Base-by-base conservation (phyloP, 2,329 filamentous ascomycete species). In the Aspergillus clavatus region DNA sequence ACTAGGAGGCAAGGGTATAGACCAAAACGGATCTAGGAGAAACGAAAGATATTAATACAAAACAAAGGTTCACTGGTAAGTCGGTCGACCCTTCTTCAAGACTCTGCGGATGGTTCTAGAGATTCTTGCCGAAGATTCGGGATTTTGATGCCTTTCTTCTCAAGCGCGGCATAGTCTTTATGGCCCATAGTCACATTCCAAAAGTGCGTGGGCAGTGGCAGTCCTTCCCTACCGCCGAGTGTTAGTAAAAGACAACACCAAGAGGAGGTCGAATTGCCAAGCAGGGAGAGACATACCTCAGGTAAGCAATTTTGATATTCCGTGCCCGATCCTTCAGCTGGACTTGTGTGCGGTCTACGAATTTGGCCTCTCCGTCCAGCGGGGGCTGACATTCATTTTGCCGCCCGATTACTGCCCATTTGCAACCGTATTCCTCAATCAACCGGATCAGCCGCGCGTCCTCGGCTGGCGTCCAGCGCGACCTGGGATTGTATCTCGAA, bases 241-340 rank as follows among this genome's bases (percentile, higher is more conserved):
- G 28, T 52, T 39, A 52, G 41, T 26, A 35, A n/a, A 14, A 12
- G 11, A 16, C 7, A 31, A 14, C 10, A 8, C 40, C 3, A 14
- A 16, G 7, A 19, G 5, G n/a, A 12, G 8, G 18, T 8, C 22
- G 5, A 18, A 26, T 5, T 16, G 37, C 43, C 11, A 42, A 55
- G 52, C 45, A 40, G 21, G 14, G 22, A 42, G 29, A 18, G 18
- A 50, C 40, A 35, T 42, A 46, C 72, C 69, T 70, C 3, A 75
- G 42, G 41, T 57, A 71, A 6, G 62, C 62, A 31, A 71, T 62
- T 56, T 76, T 78, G 46, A 81, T 60, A 48, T 79, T 80, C 40
- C 79, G 68, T 3, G 77, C 78, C 48, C 72, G 73, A 50, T 79
- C 76, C 52, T 78, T 79, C 6, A 81, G 48, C 36, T 78, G 74